Base-by-base conservation (phyloP, 2,329 filamentous ascomycete species). In the Aspergillus fumigatus region DNA sequence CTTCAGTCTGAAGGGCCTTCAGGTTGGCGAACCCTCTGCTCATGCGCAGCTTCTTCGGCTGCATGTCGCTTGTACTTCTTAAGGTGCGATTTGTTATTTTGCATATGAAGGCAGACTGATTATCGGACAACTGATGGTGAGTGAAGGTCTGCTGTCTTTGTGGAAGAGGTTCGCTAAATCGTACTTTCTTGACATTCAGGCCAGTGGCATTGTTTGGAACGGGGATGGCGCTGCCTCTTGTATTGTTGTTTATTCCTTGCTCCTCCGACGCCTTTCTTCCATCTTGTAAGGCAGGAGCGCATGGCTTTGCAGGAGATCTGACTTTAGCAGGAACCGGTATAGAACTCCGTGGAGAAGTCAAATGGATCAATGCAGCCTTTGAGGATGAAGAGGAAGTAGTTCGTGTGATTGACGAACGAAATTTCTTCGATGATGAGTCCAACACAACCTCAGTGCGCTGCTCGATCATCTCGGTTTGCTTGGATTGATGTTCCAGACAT, bases 21-120 rank as follows among this genome's bases (percentile, higher is more conserved):
- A 54, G 45, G 50, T 57, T 52, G 38, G 54, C 50, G 38, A 54
- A 54, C 14, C 45, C 50, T 38, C 32, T 45, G 5, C 49, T 53
- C 53, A 56, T 35, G 51, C 48, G 32, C 49, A 19, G 27, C 51
- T 41, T 32, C 17, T 56, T 11, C 48, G 51, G 11, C 32, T 50
- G 50, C 5, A 48, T 23, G 10, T 41, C 4, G 40, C n/a, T 47
- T 11, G 5, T 32, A 9, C 27, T 50, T 14, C 45, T 32, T 4
- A 35, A 21, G 23, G 2, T 21, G n/a, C 32, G 32, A 38, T 38
- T n/a, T 6, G 32, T 38, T 17, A 38, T 38, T 14, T 17, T 38
- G 32, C 8, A 38, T 38, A 7, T 17, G 32, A 17, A 38, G 32
- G 32, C 32, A 6, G 32, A 14, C 14, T 38, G 14, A 5, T 38